phyloP scores from a whole-genome alignment of 495 filamentous ascomycete genomes.

The Hyaloscypha hepaticicola region DNA sequence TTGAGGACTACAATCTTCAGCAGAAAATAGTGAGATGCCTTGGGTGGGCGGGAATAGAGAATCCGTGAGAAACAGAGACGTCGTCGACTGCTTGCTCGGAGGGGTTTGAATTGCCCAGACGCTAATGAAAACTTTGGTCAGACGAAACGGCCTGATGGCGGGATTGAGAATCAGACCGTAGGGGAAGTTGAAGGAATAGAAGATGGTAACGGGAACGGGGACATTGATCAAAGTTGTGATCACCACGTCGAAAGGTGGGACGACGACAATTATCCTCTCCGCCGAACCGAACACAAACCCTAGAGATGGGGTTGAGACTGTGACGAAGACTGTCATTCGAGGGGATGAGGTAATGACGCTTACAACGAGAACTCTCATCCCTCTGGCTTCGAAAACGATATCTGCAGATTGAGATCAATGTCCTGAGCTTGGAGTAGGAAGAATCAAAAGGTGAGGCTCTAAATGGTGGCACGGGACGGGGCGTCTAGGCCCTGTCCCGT shows the following conservation, averaged over 20 bases:
- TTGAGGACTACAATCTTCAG: neutral
- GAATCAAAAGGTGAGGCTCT: no score
- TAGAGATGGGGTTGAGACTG: constrained; percentile 10
- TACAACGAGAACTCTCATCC: constrained; percentile 15
- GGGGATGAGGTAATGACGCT: constrained; percentile 2
- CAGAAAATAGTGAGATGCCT: neutral
- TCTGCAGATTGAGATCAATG: neutral
- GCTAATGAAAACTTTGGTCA: neutral
- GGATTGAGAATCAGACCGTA: neutral
- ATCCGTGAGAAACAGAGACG: neutral
- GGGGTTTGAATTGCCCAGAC: neutral
- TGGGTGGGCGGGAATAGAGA: neutral
- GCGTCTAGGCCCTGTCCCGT: no score
- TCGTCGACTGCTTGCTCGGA: neutral
- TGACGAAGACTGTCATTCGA: constrained; percentile 14
- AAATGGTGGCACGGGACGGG: no score
- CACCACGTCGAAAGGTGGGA: constrained; percentile 5
- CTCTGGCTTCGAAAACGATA: neutral
- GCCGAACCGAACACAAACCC: neutral
- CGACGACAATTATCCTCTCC: neutral
- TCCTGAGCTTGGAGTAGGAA: neutral
- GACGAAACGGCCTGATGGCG: neutral
- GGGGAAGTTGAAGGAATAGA: neutral
- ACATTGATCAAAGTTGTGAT: neutral
- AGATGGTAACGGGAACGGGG: neutral